Percentiles rank a stretch among this genome's conserved stretches.
phyloP scores from a whole-genome alignment of 345 rosid genomes.

The Lepidium didymum region DNA sequence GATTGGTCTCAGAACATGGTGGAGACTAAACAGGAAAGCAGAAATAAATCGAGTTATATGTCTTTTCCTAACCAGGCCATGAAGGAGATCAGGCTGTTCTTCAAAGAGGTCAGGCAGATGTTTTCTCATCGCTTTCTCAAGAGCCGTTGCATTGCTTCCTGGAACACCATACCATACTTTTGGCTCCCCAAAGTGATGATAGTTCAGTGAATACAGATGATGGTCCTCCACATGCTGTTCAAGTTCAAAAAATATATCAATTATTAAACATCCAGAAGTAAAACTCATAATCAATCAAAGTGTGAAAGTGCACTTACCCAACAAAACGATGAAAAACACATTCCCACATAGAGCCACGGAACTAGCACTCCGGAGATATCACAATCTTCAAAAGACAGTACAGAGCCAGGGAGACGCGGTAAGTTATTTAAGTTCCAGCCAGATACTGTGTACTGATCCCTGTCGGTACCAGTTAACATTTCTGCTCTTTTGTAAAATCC shows the following conservation, averaged over 20 bases:
- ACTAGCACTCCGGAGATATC: conserved; percentile 94
- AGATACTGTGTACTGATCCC: conserved; percentile 53
- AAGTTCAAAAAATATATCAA: neutral
- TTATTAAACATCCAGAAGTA: neutral
- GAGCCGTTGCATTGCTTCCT: conserved; percentile 66
- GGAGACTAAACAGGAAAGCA: neutral
- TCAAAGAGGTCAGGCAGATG: conserved; percentile 84
- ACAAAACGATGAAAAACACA: conserved; percentile 97
- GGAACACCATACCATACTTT: conserved; percentile 96
- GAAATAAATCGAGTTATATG: neutral
- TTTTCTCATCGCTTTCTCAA: conserved; percentile 72
- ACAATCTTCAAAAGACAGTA: conserved; percentile 76
- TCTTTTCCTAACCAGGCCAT: conserved; percentile 57
- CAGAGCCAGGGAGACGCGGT: conserved; percentile 91
- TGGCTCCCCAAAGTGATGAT: conserved; percentile 79
- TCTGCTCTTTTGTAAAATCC: conserved; percentile 73
- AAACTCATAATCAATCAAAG: neutral
- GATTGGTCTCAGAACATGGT: neutral
- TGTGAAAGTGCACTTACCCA: conserved; percentile 54
- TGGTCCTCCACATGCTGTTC: conserved; percentile 96
- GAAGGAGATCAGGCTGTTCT: conserved; percentile 79
- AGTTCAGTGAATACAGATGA: conserved; percentile 82
- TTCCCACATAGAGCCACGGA: conserved; percentile 96
- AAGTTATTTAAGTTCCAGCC: conserved; percentile 95
- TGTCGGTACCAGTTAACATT: conserved; percentile 25